Evolutionary conservation across 2,329 filamentous ascomycete genomes (phyloP).

Genomic region (Geoglossum cookeanum): DNA sequence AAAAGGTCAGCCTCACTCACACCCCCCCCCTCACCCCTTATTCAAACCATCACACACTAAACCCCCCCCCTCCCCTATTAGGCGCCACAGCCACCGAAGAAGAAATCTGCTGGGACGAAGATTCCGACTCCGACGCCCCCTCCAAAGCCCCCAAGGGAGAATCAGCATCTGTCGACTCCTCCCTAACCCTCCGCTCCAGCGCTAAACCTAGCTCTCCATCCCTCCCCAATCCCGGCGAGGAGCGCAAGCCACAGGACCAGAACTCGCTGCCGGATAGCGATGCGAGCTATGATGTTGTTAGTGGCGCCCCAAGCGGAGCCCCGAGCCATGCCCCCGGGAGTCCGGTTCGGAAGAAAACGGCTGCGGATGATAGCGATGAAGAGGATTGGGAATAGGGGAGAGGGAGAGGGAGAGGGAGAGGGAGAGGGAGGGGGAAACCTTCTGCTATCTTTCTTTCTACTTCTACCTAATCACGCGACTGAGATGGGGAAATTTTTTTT

Average conservation of each 20-base stretch:
- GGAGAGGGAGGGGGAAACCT: too few relatives aligned
- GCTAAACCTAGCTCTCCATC: not conserved
- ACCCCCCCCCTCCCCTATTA: constrained; percentile 15
- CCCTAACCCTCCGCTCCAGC: not conserved
- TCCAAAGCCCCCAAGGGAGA: constrained; percentile 2
- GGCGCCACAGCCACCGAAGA: constrained; percentile 54
- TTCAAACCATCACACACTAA: constrained; percentile 20
- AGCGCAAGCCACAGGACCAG: constrained; percentile 62
- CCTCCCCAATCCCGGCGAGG: constrained; percentile 41
- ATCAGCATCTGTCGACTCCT: not conserved
- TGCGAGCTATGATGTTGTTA: constrained; percentile 84
- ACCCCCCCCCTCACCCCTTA: not conserved
- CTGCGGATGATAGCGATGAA: constrained; percentile 42
- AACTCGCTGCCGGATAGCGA: constrained; percentile 87
- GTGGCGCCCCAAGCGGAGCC: constrained; percentile 50
- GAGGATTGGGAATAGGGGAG: constrained; percentile 51
- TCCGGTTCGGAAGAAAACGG: constrained; percentile 31
- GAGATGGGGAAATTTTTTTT: not conserved
- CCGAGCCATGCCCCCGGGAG: constrained; percentile 59
- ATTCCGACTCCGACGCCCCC: constrained; percentile 36
- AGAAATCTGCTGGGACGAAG: constrained; percentile 50
- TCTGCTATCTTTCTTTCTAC: too few relatives aligned
- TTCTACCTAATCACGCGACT: too few relatives aligned
- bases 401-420: too few relatives aligned
- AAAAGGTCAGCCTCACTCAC: constrained; percentile 42